Evolutionary conservation across 208 protist genomes (phyloP), one percentile per base, ranked within the genome.

Genomic region (Trypanosoma caninum): DNA sequence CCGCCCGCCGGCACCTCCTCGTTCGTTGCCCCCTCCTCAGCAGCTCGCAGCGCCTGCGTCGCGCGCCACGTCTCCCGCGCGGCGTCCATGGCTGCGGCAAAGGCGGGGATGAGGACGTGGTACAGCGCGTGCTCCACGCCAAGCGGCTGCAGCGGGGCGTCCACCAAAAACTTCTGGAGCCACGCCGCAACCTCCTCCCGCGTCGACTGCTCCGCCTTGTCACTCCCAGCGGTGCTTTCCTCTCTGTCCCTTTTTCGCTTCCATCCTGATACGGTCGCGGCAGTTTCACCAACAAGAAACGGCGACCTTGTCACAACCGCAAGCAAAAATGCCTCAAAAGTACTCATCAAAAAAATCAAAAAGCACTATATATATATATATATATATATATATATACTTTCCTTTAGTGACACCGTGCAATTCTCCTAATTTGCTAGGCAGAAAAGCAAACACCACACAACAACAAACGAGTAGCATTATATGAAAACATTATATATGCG

Each of bases 81-180:
- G 16, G 84, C 80, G 5, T 61, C 59, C 14, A 78, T 64, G 13
- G 72, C 47, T 3, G 69, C 65, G 0, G 69, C 7, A 46, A 88
- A 81, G 16, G 59, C 63, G 2, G 78, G 34, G 66, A 76, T 72
- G 25, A 91, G 54, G 14, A 64, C 46, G 42, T 88, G 75, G 45
- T 87, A 75, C n/a, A 85, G 57, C 8, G 80, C 53, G 64, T 91
- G 84, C 16, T 74, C 69, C 14, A 65, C 67, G 10, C 80, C 84
- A 2, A 84, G 20, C 1, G 80, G 78, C 27, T 84, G 75, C 46
- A 87, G 71, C 47, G 84, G 76, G 1, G 66, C 58, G 53, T 89
- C 82, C 14, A 88, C 70, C 4, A 91, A 34, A 11, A 76, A 62
- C 4, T 72, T 71, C 59, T 81, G 77, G 28, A 91, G 45, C 27